phyloP scores from a whole-genome alignment of 2,329 filamentous ascomycete genomes.

The Aspergillus tanneri region DNA sequence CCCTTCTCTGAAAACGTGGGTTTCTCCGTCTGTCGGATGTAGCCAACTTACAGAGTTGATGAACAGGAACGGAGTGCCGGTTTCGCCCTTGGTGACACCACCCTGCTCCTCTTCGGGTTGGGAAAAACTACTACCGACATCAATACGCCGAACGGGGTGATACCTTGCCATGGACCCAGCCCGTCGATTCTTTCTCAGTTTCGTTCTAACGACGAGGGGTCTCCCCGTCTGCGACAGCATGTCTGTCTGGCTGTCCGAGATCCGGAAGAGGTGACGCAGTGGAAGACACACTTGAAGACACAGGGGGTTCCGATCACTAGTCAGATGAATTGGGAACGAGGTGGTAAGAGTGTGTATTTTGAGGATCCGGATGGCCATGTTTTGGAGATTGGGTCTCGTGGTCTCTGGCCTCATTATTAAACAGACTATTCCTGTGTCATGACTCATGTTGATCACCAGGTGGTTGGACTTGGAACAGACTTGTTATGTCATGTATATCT shows the following conservation, averaged over 20 bases:
- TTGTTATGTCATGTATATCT: too few relatives aligned
- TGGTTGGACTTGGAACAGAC: too few relatives aligned
- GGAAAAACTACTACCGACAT: background rate
- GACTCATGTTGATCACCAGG: too few relatives aligned
- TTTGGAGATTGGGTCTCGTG: constrained; percentile 2
- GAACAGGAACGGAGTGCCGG: background rate
- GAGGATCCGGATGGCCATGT: constrained; percentile 4
- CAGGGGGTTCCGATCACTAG: background rate
- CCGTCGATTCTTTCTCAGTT: background rate
- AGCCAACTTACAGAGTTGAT: too few relatives aligned
- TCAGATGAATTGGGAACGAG: constrained; percentile 2
- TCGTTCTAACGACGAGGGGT: background rate
- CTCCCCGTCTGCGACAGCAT: background rate
- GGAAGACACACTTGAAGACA: background rate
- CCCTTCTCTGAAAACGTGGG: background rate
- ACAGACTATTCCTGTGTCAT: background rate
- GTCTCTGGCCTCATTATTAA: constrained; percentile 8
- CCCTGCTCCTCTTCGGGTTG: constrained; percentile 2
- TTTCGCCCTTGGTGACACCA: background rate
- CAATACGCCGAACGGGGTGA: background rate
- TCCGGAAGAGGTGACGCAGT: background rate
- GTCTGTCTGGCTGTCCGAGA: constrained; percentile 1
- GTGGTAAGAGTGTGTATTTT: constrained; percentile 4
- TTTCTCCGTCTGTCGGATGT: background rate
- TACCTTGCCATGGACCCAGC: background rate